These are phyloP conservation scores for Ogataea nakhonphanomensis DNA, from an alignment of 805 yeast species.

Conservation along the genomic window DNA sequence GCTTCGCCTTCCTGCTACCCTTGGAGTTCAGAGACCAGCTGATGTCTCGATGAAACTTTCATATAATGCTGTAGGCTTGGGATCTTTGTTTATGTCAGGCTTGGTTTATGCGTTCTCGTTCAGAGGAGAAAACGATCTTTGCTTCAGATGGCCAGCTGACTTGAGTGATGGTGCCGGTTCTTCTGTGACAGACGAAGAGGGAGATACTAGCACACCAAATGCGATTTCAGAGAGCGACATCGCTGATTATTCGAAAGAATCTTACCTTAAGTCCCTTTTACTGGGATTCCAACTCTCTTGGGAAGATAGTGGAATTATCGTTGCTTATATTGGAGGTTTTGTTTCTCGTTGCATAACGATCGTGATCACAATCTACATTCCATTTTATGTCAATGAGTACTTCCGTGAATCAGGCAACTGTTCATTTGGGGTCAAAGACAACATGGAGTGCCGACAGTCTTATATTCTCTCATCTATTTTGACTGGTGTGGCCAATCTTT, in stretches of 20 bases:
- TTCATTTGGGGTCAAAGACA: conserved; percentile 31
- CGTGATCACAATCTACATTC: conserved; percentile 56
- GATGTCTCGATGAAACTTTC: conserved; percentile 43
- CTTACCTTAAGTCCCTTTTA: conserved; percentile 40
- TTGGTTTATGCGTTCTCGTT: conserved; percentile 30
- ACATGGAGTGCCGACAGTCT: conserved; percentile 54
- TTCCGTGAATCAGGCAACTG: conserved; percentile 52
- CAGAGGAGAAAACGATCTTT: conserved; percentile 43
- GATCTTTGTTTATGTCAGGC: conserved; percentile 38
- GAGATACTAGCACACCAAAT: conserved; percentile 28
- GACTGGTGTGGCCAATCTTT: conserved; percentile 62
- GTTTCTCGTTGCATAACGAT: conserved; percentile 64
- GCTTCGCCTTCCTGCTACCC: conserved; percentile 53
- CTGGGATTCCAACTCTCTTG: conserved; percentile 48
- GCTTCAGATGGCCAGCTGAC: conserved; percentile 26
- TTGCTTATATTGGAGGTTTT: conserved; percentile 60
- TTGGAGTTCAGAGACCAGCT: conserved; percentile 40
- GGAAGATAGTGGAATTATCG: conserved; percentile 43
- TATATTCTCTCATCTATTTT: conserved; percentile 63
- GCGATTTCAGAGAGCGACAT: conserved; percentile 31
- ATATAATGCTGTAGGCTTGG: conserved; percentile 45
- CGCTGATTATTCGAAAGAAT: conserved; percentile 14
- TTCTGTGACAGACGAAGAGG: conserved; percentile 31
- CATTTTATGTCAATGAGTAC: conserved; percentile 57
- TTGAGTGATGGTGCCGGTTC: conserved; percentile 28